A percentile compares a stretch with the other conserved stretches of the same genome.
Conservation (phyloP, 2,329 filamentous ascomycete species). For the Diaporthe citri region DNA sequence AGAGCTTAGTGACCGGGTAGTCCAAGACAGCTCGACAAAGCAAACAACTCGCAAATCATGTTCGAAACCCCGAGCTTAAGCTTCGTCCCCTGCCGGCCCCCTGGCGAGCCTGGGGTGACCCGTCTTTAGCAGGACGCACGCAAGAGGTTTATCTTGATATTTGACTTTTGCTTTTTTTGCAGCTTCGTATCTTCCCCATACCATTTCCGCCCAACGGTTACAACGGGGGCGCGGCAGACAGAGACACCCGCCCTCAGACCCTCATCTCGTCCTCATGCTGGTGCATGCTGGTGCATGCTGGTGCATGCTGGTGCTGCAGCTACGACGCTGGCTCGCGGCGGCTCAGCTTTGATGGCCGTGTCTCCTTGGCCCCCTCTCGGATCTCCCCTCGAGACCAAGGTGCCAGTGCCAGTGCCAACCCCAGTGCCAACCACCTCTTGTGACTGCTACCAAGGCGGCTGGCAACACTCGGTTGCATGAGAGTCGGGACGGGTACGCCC, state of each 20-base stretch:
- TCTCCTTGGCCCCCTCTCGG: background rate
- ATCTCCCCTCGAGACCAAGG: background rate
- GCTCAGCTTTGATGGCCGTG: conserved; percentile 1
- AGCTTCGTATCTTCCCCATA: conserved; percentile 27
- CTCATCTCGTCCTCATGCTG: conserved; percentile 24
- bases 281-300: conserved; percentile 7
- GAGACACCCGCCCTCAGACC: conserved; percentile 21
- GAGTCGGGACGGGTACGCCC: conserved; percentile 3
- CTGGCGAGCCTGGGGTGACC: conserved; percentile 29
- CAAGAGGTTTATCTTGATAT: conserved; percentile 23
- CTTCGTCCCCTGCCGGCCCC: conserved; percentile 32
- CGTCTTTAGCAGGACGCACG: conserved; percentile 35
- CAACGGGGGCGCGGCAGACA: conserved; percentile 17
- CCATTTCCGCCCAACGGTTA: conserved; percentile 1
- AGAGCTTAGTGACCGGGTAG: conserved; percentile 33
- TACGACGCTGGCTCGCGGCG: conserved; percentile 16
- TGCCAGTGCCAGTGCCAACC: conserved; percentile 12
- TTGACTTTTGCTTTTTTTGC: background rate
- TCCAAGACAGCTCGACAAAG: conserved; percentile 29
- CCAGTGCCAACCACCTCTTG: conserved; percentile 17
- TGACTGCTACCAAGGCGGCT: conserved; percentile 17
- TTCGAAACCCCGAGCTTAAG: conserved; percentile 35
- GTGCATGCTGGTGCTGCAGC: conserved; percentile 7
- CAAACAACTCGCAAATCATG: conserved; percentile 36
- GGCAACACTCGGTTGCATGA: conserved; percentile 12